Evolutionary conservation across 345 rosid genomes (phyloP).

Genomic region (Physaria fendleri): DNA sequence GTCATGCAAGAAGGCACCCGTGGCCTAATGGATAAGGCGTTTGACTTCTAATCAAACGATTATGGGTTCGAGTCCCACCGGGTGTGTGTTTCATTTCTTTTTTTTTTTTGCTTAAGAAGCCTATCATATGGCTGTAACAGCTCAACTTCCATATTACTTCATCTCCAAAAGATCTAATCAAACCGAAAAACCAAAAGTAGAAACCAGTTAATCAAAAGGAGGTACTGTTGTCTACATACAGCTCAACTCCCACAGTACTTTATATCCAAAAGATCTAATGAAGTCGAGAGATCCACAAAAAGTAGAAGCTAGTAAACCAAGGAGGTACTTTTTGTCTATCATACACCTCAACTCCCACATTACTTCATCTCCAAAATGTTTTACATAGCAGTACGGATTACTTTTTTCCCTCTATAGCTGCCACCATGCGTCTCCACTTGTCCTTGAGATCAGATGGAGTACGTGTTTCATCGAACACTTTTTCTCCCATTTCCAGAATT

Average conservation of each 20-base stretch:
- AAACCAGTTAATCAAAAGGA: too few species aligned
- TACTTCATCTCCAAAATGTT: constrained; percentile 12
- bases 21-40: constrained; percentile 92
- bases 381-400: not conserved
- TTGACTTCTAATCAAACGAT: constrained; percentile 81
- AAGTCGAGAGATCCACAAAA: not conserved
- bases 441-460: constrained; percentile 69
- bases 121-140: too few species aligned
- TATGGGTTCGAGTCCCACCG: constrained; percentile 88
- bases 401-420: too few species aligned
- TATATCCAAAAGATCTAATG: not conserved
- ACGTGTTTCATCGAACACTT: constrained; percentile 49
- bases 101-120: not conserved
- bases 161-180: too few species aligned
- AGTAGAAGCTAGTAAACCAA: not conserved
- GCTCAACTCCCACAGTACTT: not conserved
- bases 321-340: not conserved
- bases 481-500: constrained; percentile 62
- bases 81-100: constrained; percentile 19
- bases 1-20: constrained; percentile 34
- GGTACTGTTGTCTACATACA: not conserved
- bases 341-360: not conserved
- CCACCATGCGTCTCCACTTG: constrained; percentile 55
- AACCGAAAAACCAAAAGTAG: too few species aligned
- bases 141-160: too few species aligned